phyloP scores from a whole-genome alignment of 1,284 basidiomycete species.

The Leccinum fallax region DNA sequence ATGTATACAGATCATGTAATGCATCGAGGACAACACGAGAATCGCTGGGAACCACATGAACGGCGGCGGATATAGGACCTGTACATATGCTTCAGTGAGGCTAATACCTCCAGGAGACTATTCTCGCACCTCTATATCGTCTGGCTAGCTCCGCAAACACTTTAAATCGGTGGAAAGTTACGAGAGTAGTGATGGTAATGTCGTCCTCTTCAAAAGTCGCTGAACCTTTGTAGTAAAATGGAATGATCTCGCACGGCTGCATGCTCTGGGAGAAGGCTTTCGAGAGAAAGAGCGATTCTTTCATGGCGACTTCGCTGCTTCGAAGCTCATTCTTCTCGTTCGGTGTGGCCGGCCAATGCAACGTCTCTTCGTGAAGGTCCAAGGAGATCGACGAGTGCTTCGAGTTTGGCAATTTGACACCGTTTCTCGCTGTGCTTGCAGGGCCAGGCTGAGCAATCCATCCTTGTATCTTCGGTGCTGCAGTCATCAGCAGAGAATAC shows the following conservation, averaged over 20 bases:
- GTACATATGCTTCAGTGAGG: constrained; percentile 1
- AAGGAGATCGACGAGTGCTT: constrained; percentile 3
- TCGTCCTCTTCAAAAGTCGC: constrained; percentile 57
- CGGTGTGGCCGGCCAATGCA: constrained; percentile 21
- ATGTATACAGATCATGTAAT: constrained; percentile 65
- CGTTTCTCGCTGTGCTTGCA: not conserved
- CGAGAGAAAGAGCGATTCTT: constrained; percentile 54
- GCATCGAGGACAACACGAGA: constrained; percentile 44
- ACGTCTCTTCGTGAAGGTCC: constrained; percentile 14
- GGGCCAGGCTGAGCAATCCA: constrained; percentile 9
- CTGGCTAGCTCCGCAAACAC: constrained; percentile 71
- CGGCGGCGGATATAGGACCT: constrained; percentile 83
- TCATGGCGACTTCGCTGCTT: constrained; percentile 34
- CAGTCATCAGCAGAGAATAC: constrained; percentile 30
- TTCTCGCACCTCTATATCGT: constrained; percentile 64
- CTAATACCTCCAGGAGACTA: not conserved
- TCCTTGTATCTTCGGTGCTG: constrained; percentile 18
- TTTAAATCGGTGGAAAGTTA: constrained; percentile 77
- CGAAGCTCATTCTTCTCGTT: constrained; percentile 15
- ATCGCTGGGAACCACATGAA: constrained; percentile 60
- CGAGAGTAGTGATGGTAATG: constrained; percentile 81
- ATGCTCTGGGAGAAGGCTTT: constrained; percentile 69
- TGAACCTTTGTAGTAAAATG: constrained; percentile 75
- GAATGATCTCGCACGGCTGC: constrained; percentile 73
- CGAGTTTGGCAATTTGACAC: not conserved